These are phyloP conservation scores for Dalbergia cultrata DNA, from an alignment of 306 rosid species.

Conservation along the genomic window DNA sequence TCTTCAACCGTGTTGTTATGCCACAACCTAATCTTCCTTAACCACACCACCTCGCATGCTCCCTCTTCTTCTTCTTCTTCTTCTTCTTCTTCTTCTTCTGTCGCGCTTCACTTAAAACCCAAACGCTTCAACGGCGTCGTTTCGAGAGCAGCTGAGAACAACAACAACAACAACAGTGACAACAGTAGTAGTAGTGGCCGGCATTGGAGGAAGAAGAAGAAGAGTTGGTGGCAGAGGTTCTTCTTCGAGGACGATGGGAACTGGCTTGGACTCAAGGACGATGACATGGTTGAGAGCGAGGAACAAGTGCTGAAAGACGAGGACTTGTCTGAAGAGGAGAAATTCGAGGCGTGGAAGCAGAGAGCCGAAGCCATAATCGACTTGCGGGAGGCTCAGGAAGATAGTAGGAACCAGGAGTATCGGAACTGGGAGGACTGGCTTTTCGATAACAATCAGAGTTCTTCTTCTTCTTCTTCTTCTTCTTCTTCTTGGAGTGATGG, in stretches of 20 bases:
- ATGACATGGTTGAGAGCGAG: slow-evolving; percentile 68
- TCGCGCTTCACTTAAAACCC: slow-evolving; percentile 47
- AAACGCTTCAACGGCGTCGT: slow-evolving; percentile 52
- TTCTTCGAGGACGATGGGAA: slow-evolving; percentile 81
- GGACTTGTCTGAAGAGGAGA: slow-evolving; percentile 58
- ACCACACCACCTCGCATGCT: slow-evolving; percentile 47
- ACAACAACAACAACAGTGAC: neutral
- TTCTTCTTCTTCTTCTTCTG: slow-evolving; percentile 32
- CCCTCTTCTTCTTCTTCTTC: slow-evolving; percentile 36
- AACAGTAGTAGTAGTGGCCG: neutral
- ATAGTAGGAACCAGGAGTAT: slow-evolving; percentile 64
- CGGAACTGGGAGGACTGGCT: slow-evolving; percentile 95
- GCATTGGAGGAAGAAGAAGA: slow-evolving; percentile 48
- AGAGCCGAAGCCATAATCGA: slow-evolving; percentile 92
- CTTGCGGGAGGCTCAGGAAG: slow-evolving; percentile 83
- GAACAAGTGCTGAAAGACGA: slow-evolving; percentile 35
- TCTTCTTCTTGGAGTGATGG: slow-evolving; percentile 63
- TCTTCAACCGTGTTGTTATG: slow-evolving; percentile 58
- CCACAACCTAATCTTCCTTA: slow-evolving; percentile 54
- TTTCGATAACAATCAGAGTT: slow-evolving; percentile 35
- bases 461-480: slow-evolving; percentile 52
- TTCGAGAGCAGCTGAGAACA: slow-evolving; percentile 69
- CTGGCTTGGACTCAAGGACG: slow-evolving; percentile 84
- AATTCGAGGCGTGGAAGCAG: slow-evolving; percentile 92
- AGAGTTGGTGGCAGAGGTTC: slow-evolving; percentile 84